These are phyloP conservation scores for Geotrichum citri-aurantii DNA, from an alignment of 1,139 yeast genomes.

Conservation along the genomic window DNA sequence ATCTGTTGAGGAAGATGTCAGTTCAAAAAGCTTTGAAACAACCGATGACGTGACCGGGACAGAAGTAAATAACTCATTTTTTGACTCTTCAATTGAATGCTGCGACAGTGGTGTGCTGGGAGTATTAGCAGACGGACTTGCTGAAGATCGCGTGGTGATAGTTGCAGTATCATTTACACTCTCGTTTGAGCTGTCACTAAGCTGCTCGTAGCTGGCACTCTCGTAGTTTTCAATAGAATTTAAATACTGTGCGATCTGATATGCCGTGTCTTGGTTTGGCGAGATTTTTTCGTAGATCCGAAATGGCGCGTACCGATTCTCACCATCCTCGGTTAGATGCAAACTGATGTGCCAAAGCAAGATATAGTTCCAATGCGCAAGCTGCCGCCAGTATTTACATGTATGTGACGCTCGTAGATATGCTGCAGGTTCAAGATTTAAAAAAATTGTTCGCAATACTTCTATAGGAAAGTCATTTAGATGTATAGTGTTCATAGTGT, in stretches of 20 bases:
- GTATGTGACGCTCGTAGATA: slow-evolving; percentile 16
- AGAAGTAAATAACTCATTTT: not conserved
- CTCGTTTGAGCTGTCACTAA: not conserved
- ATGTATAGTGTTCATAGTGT: not conserved
- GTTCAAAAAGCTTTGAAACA: not conserved
- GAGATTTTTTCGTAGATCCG: not conserved
- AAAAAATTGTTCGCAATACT: slow-evolving; percentile 16
- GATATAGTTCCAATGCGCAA: slow-evolving; percentile 18
- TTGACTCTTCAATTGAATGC: not conserved
- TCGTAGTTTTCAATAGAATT: not conserved
- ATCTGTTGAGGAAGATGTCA: not conserved
- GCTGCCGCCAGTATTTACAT: slow-evolving; percentile 14
- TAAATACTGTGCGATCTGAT: not conserved
- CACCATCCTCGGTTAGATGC: slow-evolving; percentile 9
- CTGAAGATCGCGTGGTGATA: not conserved
- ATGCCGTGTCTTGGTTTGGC: not conserved
- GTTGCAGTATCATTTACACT: not conserved
- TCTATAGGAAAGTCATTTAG: slow-evolving; percentile 19
- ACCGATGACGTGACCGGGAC: not conserved
- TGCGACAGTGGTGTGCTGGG: not conserved
- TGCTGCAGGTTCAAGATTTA: slow-evolving; percentile 14
- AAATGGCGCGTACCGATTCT: not conserved
- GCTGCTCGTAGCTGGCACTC: not conserved
- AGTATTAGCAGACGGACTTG: not conserved
- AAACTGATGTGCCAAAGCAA: slow-evolving; percentile 17